Conservation (phyloP, 768 basidiomycete species). For the Gymnopilus dilepis region DNA sequence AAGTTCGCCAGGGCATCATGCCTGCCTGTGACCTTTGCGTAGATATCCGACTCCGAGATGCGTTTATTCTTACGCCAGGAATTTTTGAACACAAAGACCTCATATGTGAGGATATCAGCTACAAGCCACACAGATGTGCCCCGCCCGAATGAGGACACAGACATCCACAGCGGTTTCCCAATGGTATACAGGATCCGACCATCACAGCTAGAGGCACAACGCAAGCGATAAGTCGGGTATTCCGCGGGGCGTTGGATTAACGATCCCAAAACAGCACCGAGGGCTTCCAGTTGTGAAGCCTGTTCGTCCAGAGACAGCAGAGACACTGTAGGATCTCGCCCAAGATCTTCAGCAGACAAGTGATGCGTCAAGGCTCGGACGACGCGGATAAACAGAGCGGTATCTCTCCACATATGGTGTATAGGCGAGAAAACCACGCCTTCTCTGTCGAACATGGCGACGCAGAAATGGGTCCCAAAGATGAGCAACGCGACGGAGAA, state of each 20-base stretch:
- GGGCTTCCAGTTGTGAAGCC: too few species aligned
- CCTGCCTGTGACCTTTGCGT: not conserved
- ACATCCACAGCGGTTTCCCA: constrained; percentile 5
- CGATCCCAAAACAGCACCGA: too few species aligned
- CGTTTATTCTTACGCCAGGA: not conserved
- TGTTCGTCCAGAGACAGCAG: not conserved
- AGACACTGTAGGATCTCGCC: not conserved
- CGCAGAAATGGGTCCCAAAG: constrained; percentile 2
- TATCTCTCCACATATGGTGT: not conserved
- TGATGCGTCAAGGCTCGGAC: not conserved
- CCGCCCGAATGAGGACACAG: not conserved
- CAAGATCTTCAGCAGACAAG: not conserved
- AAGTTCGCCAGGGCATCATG: not conserved
- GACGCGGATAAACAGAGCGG: not conserved
- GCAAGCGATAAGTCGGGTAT: not conserved
- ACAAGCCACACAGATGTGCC: constrained; percentile 4
- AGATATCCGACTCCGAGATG: constrained; percentile 2
- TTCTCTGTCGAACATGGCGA: constrained; percentile 3
- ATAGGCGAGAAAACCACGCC: not conserved
- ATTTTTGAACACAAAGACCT: not conserved
- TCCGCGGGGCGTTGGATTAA: not conserved
- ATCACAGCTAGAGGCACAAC: not conserved
- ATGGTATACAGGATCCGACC: not conserved
- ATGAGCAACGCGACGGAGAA: constrained; percentile 2
- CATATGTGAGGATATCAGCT: not conserved